Evolutionary conservation across 163 green algal species (phyloP).

Genomic region (Volvox carteri): DNA sequence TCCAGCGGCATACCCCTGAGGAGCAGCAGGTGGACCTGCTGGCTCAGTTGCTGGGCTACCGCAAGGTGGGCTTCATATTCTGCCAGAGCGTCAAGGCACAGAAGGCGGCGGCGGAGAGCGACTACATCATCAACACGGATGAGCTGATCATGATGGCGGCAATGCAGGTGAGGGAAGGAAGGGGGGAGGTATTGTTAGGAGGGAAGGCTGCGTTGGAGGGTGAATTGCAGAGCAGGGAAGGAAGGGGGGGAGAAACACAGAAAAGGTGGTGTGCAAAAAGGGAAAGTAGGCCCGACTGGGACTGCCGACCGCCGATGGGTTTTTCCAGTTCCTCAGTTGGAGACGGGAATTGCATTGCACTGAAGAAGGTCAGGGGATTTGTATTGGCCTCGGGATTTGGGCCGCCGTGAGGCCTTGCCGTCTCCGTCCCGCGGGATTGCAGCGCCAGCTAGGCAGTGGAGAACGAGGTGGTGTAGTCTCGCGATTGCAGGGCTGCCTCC

Average conservation of each 20-base stretch:
- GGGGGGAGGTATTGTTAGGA: background rate
- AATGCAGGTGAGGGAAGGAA: slow-evolving; percentile 63
- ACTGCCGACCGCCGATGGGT: no score
- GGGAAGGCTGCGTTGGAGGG: background rate
- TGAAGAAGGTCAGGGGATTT: no score
- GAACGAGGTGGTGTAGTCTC: no score
- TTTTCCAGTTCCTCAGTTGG: no score
- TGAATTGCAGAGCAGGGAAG: background rate
- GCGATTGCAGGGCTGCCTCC: no score
- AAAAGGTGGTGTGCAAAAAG: background rate
- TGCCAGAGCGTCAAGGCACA: slow-evolving; percentile 82
- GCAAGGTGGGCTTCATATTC: slow-evolving; percentile 91
- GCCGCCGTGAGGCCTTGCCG: no score
- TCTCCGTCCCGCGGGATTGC: no score
- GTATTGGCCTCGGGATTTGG: no score
- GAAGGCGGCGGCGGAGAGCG: slow-evolving; percentile 59
- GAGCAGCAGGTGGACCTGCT: slow-evolving; percentile 75
- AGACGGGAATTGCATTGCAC: no score
- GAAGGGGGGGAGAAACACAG: background rate
- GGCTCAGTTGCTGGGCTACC: slow-evolving; percentile 61
- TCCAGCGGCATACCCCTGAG: slow-evolving; percentile 80
- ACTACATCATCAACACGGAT: slow-evolving; percentile 90
- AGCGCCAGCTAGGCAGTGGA: no score
- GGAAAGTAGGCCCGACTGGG: no score
- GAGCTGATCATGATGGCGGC: slow-evolving; percentile 86